Base-by-base conservation (phyloP, 208 protist genomes). In the Leptomonas pyrrhocoris region DNA sequence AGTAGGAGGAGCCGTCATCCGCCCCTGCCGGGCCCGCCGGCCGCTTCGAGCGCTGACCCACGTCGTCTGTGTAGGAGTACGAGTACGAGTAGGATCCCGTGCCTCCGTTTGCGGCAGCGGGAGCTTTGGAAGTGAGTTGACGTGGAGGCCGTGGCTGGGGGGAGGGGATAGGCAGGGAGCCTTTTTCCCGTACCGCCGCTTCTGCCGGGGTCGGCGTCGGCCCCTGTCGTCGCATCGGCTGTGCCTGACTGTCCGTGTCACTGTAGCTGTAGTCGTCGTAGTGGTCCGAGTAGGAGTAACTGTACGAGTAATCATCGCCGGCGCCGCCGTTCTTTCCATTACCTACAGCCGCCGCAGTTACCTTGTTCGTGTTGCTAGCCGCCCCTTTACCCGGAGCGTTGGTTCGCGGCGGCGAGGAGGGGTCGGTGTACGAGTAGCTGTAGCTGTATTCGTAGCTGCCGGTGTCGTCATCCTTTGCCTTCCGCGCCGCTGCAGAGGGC, bases 81-180 rank as follows among this genome's bases (percentile, higher is more conserved):
- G 53, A 65, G 68, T 81, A 70, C 3, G 53, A 65, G 68, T 81
- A 82, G 55, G 70, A 73, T 45, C 48, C 67, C 1, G 60, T 63
- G 48, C 68, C 54, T 7, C 46, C 31, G 15, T 6, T 21, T 40
- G 23, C n/a, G 51, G 15, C 46, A 23, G 70, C 49, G 6, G 58
- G 45, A 46, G 12, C 12, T 56, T n/a, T 65, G 31, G 50, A 13
- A 30, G 11, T 21, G 51, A n/a, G 64, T 21, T 31, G 50, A 23
- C n/a, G 46, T 23, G 23, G 34, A 31, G 50, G 36, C 38, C 13
- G 21, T 36, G 7, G 5, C 21, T 23, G 51, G 25, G 53, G 30
- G 28, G n/a, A 38, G 0, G 5, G 28, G 38, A 21, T n/a, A 11
- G 51, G 18, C 0, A 27, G 38, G 51, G 51, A n/a, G 36, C 27